These are phyloP conservation scores for Alternaria arborescens DNA, from an alignment of 2,329 filamentous ascomycete species.

Conservation along the genomic window DNA sequence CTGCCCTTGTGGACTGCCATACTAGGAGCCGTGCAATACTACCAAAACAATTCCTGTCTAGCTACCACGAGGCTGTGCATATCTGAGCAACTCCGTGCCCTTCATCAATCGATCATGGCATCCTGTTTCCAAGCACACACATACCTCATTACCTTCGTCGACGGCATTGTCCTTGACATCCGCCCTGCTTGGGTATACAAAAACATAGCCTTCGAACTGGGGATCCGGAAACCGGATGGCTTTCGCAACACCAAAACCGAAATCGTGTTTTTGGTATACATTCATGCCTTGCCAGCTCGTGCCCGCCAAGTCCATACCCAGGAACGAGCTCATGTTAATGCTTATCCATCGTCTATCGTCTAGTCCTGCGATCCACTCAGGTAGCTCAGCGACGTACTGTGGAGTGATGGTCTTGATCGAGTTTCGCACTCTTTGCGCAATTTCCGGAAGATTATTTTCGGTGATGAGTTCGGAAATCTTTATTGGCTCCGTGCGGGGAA, in stretches of 20 bases:
- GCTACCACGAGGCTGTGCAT: slow-evolving; percentile 6
- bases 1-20: background rate
- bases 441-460: slow-evolving; percentile 18
- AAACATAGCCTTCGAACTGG: slow-evolving; percentile 27
- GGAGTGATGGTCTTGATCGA: slow-evolving; percentile 32
- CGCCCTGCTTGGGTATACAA: slow-evolving; percentile 25
- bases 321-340: slow-evolving; percentile 30
- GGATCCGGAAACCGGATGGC: slow-evolving; percentile 26
- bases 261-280: slow-evolving; percentile 38
- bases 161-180: slow-evolving; percentile 6
- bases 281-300: slow-evolving; percentile 39
- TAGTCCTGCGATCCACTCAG: slow-evolving; percentile 33
- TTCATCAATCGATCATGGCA: slow-evolving; percentile 21
- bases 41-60: background rate
- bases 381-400: slow-evolving; percentile 25
- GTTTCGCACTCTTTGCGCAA: slow-evolving; percentile 32
- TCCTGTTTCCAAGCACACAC: slow-evolving; percentile 23
- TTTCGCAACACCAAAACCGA: slow-evolving; percentile 39
- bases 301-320: slow-evolving; percentile 36
- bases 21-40: background rate
- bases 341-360: slow-evolving; percentile 33
- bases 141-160: slow-evolving; percentile 33
- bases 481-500: slow-evolving; percentile 22
- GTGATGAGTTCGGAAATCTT: slow-evolving; percentile 20
- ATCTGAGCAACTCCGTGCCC: slow-evolving; percentile 20